phyloP scores from a whole-genome alignment of 805 yeast species.

The Zygosaccharomyces bailii region DNA sequence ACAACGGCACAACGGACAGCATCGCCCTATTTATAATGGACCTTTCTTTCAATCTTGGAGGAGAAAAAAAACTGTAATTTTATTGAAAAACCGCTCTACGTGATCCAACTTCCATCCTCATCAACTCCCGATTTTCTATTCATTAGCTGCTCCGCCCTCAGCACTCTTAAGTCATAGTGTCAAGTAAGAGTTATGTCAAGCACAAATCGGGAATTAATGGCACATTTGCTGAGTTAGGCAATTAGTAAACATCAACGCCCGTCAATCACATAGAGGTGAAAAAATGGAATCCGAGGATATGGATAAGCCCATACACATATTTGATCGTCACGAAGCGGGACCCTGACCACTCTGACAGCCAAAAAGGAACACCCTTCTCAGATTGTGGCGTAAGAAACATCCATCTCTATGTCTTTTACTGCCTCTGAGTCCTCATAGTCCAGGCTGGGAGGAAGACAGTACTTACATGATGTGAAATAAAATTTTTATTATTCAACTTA shows the following conservation, averaged over 20 bases:
- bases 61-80: background rate
- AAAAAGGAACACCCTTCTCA: too few species aligned
- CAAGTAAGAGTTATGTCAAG: background rate
- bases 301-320: background rate
- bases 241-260: slow-evolving; percentile 2
- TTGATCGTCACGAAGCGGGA: background rate
- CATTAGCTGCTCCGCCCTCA: background rate
- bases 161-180: background rate
- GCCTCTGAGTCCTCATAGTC: too few species aligned
- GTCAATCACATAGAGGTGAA: background rate
- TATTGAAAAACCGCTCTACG: background rate
- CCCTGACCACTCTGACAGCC: too few species aligned
- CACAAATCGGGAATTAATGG: slow-evolving; percentile 1
- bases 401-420: too few species aligned
- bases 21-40: slow-evolving; percentile 2
- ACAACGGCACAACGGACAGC: slow-evolving; percentile 4
- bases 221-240: slow-evolving; percentile 6
- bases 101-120: background rate
- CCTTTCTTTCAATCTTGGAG: background rate
- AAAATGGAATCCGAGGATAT: too few species aligned
- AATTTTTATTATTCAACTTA: background rate
- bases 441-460: too few species aligned
- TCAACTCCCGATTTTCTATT: background rate
- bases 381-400: too few species aligned
- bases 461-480: too few species aligned